Evolutionary conservation across 805 yeast species (phyloP).

Genomic region (Candida silvicultrix): DNA sequence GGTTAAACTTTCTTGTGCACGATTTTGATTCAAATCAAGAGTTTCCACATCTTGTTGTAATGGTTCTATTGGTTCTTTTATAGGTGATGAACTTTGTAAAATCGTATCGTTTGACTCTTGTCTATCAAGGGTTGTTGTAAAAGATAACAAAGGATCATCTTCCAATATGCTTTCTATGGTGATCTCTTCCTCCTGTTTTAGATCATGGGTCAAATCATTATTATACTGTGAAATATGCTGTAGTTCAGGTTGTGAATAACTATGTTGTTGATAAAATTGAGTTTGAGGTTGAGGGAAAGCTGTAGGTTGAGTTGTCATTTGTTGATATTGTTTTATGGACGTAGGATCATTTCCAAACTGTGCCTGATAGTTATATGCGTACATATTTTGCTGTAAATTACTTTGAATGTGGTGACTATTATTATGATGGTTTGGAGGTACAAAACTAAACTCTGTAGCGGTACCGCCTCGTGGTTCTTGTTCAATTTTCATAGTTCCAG

Average conservation of each 20-base stretch:
- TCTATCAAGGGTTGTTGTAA: conserved; percentile 20
- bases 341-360: not conserved
- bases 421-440: not conserved
- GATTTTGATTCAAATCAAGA: conserved; percentile 6
- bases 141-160: conserved; percentile 21
- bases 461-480: not conserved
- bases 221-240: not conserved
- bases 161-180: conserved; percentile 20
- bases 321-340: not conserved
- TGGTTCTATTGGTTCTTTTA: conserved; percentile 7
- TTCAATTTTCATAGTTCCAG: not conserved
- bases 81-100: conserved; percentile 15
- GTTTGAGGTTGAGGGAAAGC: not conserved
- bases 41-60: conserved; percentile 13
- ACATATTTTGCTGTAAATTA: not conserved
- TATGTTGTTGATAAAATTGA: not conserved
- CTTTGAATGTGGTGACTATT: not conserved
- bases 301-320: not conserved
- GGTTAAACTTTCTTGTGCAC: conserved; percentile 1
- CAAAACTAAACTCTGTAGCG: not conserved
- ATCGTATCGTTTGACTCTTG: conserved; percentile 24
- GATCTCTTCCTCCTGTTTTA: conserved; percentile 12
- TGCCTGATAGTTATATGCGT: not conserved
- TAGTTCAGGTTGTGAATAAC: not conserved
- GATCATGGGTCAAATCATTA: not conserved